A percentile compares a stretch with the other conserved stretches of the same genome.
Conservation (phyloP, 257 asterid species). For the Nicotiana benthamiana region DNA sequence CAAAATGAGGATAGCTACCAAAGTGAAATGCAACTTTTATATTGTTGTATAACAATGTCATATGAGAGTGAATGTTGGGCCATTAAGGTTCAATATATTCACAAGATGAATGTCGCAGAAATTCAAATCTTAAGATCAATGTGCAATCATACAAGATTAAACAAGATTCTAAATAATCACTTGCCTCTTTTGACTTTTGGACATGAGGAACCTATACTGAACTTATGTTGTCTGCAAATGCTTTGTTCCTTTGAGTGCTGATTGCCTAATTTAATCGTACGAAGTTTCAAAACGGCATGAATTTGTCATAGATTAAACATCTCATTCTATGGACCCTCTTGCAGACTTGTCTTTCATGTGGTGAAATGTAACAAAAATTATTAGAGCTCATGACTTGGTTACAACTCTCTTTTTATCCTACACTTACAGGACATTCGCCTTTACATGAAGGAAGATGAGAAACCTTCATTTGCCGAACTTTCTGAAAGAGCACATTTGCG, state of each 20-base stretch:
- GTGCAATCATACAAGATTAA: not conserved
- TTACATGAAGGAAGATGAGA: constrained; percentile 78
- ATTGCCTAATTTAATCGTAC: too few species aligned
- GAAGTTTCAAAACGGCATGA: too few species aligned
- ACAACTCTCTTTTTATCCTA: not conserved
- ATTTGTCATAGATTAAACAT: too few species aligned
- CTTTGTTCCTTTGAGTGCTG: too few species aligned
- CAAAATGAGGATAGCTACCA: not conserved
- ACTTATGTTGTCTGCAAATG: too few species aligned
- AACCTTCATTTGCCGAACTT: constrained; percentile 72
- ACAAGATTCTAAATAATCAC: too few species aligned
- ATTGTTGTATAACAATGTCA: not conserved
- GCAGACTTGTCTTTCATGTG: too few species aligned
- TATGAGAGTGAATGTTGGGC: not conserved
- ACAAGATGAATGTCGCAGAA: not conserved
- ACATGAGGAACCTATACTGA: too few species aligned
- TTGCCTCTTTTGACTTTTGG: too few species aligned
- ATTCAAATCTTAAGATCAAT: not conserved
- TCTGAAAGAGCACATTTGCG: constrained; percentile 84
- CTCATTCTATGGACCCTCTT: too few species aligned
- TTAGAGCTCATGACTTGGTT: too few species aligned
- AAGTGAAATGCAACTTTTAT: not conserved
- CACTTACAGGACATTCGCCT: constrained; percentile 52
- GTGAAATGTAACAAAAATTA: too few species aligned
- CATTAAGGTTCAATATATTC: not conserved